Conservation (phyloP, 305 asterid genomes). For the Fraxinus angustifolia region DNA sequence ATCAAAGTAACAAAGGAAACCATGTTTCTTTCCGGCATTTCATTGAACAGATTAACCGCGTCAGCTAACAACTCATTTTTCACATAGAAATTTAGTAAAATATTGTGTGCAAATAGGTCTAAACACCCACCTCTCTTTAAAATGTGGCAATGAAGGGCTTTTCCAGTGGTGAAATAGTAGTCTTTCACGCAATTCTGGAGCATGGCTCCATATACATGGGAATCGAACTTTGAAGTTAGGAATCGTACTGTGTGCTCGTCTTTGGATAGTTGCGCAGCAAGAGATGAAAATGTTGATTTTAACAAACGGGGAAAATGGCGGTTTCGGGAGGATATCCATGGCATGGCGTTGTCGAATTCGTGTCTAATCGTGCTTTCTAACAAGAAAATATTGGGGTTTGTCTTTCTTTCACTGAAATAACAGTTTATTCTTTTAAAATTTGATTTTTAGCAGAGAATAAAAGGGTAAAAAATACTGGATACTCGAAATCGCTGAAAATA, state of each 20-base stretch:
- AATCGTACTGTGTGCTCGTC: background rate
- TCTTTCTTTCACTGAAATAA: background rate
- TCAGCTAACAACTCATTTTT: slow-evolving; percentile 26
- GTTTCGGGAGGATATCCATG: slow-evolving; percentile 20
- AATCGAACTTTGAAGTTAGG: slow-evolving; percentile 19
- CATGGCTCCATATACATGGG: slow-evolving; percentile 30
- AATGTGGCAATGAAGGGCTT: slow-evolving; percentile 30
- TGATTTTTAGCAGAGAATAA: background rate
- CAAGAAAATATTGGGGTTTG: background rate
- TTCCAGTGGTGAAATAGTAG: slow-evolving; percentile 15
- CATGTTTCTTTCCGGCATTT: slow-evolving; percentile 35
- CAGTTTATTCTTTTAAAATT: background rate
- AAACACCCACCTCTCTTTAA: slow-evolving; percentile 32
- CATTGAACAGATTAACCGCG: slow-evolving; percentile 35
- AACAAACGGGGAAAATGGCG: background rate
- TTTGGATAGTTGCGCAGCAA: slow-evolving; percentile 5
- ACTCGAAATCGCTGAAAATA: background rate
- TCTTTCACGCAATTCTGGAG: slow-evolving; percentile 31
- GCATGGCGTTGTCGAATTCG: background rate
- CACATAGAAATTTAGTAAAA: slow-evolving; percentile 32
- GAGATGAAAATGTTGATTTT: slow-evolving; percentile 8
- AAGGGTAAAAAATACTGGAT: background rate
- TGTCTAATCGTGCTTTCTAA: background rate
- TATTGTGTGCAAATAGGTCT: slow-evolving; percentile 37
- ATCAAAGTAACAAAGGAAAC: slow-evolving; percentile 56